Conservation (phyloP, 106 monocot species). For the Apostasia shenzhenica region DNA sequence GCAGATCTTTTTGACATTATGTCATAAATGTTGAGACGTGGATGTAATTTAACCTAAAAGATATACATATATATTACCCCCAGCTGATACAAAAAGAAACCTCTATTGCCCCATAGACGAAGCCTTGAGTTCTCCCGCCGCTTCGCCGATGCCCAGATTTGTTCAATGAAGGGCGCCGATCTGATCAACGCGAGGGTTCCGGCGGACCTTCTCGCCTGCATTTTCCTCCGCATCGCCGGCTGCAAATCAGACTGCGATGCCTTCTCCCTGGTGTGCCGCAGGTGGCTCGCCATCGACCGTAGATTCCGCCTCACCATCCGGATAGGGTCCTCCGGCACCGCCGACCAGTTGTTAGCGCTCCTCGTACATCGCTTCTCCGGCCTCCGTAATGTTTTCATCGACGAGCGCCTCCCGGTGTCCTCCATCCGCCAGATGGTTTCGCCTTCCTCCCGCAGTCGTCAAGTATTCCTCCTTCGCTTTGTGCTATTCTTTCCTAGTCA, state of each 20-base stretch:
- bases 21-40: too few species aligned
- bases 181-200: slow-evolving; percentile 48
- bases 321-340: slow-evolving; percentile 42
- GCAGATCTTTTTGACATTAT: too few species aligned
- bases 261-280: slow-evolving; percentile 47
- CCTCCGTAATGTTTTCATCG: slow-evolving; percentile 48
- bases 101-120: too few species aligned
- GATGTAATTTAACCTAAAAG: too few species aligned
- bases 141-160: background rate
- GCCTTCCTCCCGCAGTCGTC: slow-evolving; percentile 2
- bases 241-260: slow-evolving; percentile 44
- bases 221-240: slow-evolving; percentile 28
- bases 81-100: too few species aligned
- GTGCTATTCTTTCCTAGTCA: background rate
- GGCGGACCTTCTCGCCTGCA: slow-evolving; percentile 29
- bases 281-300: slow-evolving; percentile 67
- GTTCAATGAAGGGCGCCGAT: slow-evolving; percentile 34
- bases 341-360: slow-evolving; percentile 24
- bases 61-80: too few species aligned
- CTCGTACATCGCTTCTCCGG: slow-evolving; percentile 41
- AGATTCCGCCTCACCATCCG: slow-evolving; percentile 42
- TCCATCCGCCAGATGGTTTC: background rate
- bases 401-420: slow-evolving; percentile 54
- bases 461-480: background rate
- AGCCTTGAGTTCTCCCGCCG: too few species aligned